phyloP scores from a whole-genome alignment of 2,329 filamentous ascomycete genomes.

The Aspergillus sp. region DNA sequence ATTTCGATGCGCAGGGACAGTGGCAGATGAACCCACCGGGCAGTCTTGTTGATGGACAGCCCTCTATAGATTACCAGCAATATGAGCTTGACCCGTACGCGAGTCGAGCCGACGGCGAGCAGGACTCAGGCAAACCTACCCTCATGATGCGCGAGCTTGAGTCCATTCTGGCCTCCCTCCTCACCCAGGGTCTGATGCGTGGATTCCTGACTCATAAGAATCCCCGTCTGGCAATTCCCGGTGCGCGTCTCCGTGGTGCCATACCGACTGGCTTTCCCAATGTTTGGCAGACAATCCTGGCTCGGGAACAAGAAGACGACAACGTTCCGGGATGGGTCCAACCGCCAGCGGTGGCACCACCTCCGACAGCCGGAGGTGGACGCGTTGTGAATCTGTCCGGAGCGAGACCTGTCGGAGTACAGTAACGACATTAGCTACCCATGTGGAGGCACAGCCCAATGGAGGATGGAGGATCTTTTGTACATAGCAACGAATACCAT shows the following conservation, averaged over 20 bases:
- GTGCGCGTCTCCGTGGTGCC: constrained; percentile 54
- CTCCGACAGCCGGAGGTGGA: constrained; percentile 45
- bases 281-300: constrained; percentile 68
- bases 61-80: constrained; percentile 40
- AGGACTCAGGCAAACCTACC: constrained; percentile 31
- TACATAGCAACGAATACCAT: neutral
- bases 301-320: constrained; percentile 61
- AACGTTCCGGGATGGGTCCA: constrained; percentile 77
- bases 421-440: constrained; percentile 18
- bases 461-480: neutral
- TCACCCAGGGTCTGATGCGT: constrained; percentile 77
- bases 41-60: constrained; percentile 31
- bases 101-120: constrained; percentile 28
- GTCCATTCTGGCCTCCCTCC: constrained; percentile 71
- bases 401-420: constrained; percentile 53
- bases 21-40: constrained; percentile 28
- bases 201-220: constrained; percentile 81
- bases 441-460: neutral
- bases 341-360: constrained; percentile 23
- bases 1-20: constrained; percentile 37
- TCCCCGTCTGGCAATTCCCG: constrained; percentile 78
- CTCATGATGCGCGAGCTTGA: constrained; percentile 68
- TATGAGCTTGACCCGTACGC: constrained; percentile 62
- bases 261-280: constrained; percentile 64
- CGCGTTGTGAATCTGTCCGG: constrained; percentile 61